Conservation (phyloP, 768 basidiomycete genomes). For the Neoboletus subvelutipes region DNA sequence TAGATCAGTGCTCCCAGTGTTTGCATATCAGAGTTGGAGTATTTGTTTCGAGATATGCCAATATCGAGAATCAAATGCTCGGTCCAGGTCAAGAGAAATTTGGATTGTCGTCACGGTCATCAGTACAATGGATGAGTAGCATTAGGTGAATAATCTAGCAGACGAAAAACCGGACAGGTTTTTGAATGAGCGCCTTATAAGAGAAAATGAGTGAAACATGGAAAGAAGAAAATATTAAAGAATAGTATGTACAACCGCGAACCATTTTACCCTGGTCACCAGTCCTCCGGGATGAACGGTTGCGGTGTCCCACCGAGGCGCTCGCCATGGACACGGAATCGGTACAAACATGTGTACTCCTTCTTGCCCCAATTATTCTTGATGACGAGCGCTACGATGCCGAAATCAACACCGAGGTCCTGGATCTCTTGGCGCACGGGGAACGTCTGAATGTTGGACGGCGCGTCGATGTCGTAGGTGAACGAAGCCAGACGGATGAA, state of each 20-base stretch:
- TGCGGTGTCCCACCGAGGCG: conserved; percentile 43
- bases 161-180: conserved; percentile 1
- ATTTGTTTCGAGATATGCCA: neutral
- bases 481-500: conserved; percentile 70
- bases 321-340: conserved; percentile 76
- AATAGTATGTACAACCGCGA: conserved; percentile 13
- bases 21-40: neutral
- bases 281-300: conserved; percentile 31
- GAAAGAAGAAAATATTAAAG: neutral
- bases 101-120: conserved; percentile 26
- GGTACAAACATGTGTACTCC: conserved; percentile 87
- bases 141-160: conserved; percentile 28
- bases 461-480: conserved; percentile 55
- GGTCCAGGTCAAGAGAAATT: neutral
- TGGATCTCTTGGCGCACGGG: conserved; percentile 65
- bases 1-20: neutral
- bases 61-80: neutral
- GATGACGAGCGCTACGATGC: conserved; percentile 77
- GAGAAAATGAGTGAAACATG: neutral
- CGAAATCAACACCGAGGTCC: conserved; percentile 77
- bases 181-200: conserved; percentile 9
- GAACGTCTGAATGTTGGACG: conserved; percentile 75
- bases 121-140: conserved; percentile 21
- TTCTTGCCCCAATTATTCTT: conserved; percentile 85
- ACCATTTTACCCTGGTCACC: conserved; percentile 8